Evolutionary conservation across 176 grass and related monocot genomes (phyloP).

Genomic region (Oryza rufipogon): DNA sequence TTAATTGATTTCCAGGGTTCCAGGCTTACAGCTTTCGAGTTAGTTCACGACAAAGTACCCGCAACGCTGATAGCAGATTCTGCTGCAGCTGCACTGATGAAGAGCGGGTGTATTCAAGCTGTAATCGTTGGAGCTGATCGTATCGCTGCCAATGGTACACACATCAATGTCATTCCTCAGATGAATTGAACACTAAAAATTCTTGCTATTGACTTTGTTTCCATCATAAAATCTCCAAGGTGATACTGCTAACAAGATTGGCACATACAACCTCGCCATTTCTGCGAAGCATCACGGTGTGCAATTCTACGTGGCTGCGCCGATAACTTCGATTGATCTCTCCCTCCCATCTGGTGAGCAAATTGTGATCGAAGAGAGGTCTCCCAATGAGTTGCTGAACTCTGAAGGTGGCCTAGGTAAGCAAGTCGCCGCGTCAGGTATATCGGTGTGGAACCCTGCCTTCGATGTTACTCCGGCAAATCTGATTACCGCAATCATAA

Average conservation of each 20-base stretch:
- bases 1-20: constrained; percentile 66
- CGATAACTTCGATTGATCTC: constrained; percentile 84
- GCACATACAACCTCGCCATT: constrained; percentile 85
- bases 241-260: constrained; percentile 98
- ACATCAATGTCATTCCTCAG: neutral
- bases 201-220: constrained; percentile 5
- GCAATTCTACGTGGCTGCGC: constrained; percentile 87
- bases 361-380: constrained; percentile 92
- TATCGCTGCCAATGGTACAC: constrained; percentile 79
- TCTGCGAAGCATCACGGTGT: constrained; percentile 76
- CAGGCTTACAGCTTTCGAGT: constrained; percentile 89
- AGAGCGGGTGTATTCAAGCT: constrained; percentile 60
- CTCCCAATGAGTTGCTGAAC: constrained; percentile 81
- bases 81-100: constrained; percentile 89
- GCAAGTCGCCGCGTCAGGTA: constrained; percentile 81
- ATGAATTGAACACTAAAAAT: constrained; percentile 4
- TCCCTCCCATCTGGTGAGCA: constrained; percentile 71
- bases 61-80: constrained; percentile 91
- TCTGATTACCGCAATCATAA: constrained; percentile 90
- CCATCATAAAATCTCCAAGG: constrained; percentile 56
- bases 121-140: constrained; percentile 90
- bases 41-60: constrained; percentile 94
- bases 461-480: constrained; percentile 89
- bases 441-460: constrained; percentile 92
- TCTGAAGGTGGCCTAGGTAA: constrained; percentile 92